phyloP scores from a whole-genome alignment of 2,329 filamentous ascomycete species.

The Penicillium hordei region DNA sequence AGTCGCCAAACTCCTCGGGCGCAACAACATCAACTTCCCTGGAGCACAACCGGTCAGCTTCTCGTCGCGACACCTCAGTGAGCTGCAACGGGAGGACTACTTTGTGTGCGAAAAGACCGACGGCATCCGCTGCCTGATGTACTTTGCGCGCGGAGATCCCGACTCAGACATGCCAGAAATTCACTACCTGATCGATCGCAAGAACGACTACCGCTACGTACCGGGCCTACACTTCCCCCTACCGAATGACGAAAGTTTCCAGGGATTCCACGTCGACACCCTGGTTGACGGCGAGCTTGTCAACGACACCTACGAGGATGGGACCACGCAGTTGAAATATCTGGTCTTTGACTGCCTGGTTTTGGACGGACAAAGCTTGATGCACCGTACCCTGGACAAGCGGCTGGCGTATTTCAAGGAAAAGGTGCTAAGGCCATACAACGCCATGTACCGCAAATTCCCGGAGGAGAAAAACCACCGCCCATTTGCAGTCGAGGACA shows the following conservation, averaged over 20 bases:
- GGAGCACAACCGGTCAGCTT: constrained; percentile 96
- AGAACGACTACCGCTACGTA: constrained; percentile 94
- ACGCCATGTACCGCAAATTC: constrained; percentile 69
- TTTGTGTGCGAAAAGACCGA: constrained; percentile 99
- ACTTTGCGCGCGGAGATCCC: constrained; percentile 62
- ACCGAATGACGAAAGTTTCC: constrained; percentile 58
- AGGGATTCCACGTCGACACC: constrained; percentile 73
- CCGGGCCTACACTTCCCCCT: constrained; percentile 78
- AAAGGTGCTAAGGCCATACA: constrained; percentile 75
- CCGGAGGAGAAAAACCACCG: constrained; percentile 69
- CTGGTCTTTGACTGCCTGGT: constrained; percentile 92
- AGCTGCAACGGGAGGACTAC: constrained; percentile 81
- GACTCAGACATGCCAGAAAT: constrained; percentile 65
- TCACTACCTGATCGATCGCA: constrained; percentile 94
- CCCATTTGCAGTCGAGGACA: constrained; percentile 81
- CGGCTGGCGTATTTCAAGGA: constrained; percentile 83
- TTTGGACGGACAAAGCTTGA: constrained; percentile 72
- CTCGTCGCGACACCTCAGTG: constrained; percentile 73
- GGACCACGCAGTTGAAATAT: constrained; percentile 71
- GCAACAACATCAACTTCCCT: constrained; percentile 70
- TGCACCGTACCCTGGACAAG: constrained; percentile 80
- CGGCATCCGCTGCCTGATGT: constrained; percentile 92
- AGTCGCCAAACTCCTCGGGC: constrained; percentile 72
- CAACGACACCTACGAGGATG: constrained; percentile 70
- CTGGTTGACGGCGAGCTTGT: constrained; percentile 93